Evolutionary conservation across 768 basidiomycete genomes (phyloP), one percentile per base, ranked within the genome.

Genomic region (Naematelia encephala): DNA sequence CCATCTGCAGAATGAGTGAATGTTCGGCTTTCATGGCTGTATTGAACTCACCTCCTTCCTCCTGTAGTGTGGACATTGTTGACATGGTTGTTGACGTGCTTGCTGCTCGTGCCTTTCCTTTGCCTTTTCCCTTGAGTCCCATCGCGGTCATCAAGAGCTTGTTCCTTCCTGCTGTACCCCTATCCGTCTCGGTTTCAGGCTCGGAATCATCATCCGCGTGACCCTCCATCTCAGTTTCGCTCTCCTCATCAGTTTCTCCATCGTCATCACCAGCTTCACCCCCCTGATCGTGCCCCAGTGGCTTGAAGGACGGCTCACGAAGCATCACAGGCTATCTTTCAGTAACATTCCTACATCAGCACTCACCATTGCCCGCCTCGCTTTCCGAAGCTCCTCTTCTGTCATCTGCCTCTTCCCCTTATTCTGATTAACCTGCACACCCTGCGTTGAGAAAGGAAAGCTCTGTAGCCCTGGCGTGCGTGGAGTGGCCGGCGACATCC

Each of bases 301-400:
- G 45, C 2, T 45, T 45, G 14, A 66, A 64, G 1, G 76, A 74
- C 2, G 74, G 72, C 57, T 77, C 67, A 16, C 76, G 63, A 8
- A 74, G 64, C 74, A 77, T 74, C 39, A 74, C 72, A 54, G 76
- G 76, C 75, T 76, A 56, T 29, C 10, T 5, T 50, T 61, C 43
- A 68, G 59, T 54, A 13, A 25, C 28, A 53, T 62, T 26, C 19
- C 42, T 47, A 47, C 25, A 21, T 21, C 19, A 47, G 45, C 45
- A 64, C 75, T 62, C 44, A 76, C 75, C 75, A 77, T 77, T 19
- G 66, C 65, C 45, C 71, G 54, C 34, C 64, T 70, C 4, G 69
- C 69, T 51, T 72, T 70, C 60, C 74, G 47, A 16, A 71, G 16
- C 44, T 77, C 76, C 46, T 64, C 69, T 19, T 70, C 72, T 2